Evolutionary conservation across 345 rosid species (phyloP), one percentile per base, ranked within the genome.

Genomic region (Tarenaya hassleriana): DNA sequence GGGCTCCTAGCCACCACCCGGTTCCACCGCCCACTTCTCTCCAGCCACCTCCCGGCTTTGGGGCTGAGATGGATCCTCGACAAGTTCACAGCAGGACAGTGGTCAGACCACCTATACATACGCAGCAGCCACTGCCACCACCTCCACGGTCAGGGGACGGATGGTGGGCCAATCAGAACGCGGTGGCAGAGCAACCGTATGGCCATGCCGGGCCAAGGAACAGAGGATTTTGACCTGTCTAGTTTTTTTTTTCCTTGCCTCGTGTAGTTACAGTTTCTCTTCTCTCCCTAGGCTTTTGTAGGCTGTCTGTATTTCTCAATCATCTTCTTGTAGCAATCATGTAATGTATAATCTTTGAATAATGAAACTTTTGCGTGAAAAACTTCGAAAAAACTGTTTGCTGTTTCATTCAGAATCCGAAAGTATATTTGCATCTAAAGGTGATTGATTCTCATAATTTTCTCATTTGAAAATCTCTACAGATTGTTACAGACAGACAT

Each of bases 171-270:
- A 58, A 52, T 52, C 59, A 46, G 32, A 58, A 58, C 29, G 16
- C 41, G 29, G 13, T 38, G 11, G 58, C 55, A 16, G 37, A 45
- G 41, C 64, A 58, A 39, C 60, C 58, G 49, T 65, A 51, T 34
- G 58, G 24, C 29, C 29, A 5, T 24, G 29, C 29, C 29, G 57
- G 61, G 27, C 73, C 80, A 18, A 57, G 64, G 50, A 75, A 76
- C 73, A 67, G 85, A 60, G 87, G 84, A 35, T 71, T 77, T 62
- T 81, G 71, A 74, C 34, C 19, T 48, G 7, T 38, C 35, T 14
- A 33, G 41, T 40, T n/a, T 8, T 16, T 63, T 42, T 41, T 54
- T 47, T 58, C 34, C 16, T 20, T 20, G 38, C 20, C 29, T n/a
- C n/a, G n/a, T 63, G 60, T 52, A 58, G 51, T 14, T 43, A 44